Evolutionary conservation across 2,329 filamentous ascomycete genomes (phyloP), one percentile per base, ranked within the genome.

Genomic region (Epichloe uncinata): DNA sequence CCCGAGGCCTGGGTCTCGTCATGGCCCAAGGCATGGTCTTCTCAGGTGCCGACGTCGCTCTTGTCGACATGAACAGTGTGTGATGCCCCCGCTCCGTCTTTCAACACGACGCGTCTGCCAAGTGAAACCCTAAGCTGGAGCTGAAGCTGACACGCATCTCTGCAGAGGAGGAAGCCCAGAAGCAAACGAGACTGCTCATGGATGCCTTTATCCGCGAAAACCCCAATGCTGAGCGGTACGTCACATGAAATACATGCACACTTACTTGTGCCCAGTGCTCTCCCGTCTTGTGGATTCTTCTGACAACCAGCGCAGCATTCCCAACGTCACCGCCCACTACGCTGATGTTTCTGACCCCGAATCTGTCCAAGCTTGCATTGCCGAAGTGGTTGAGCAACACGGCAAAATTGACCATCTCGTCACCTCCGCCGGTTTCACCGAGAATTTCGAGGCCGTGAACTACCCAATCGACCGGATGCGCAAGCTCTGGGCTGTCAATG

Each of bases 391-490:
- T 37, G 54, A 60, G 45, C 57, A 61, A 30, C 90, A 95, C 64
- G 83, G 84, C 67, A 84, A 85, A 66, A 88, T 96, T 58, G 89
- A 95, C 69, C 84, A 87, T 68, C 78, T 97, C 26, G 90, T 97
- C 60, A 96, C 91, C 26, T 94, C 88, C n/a, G 91, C 91, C 46
- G 91, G 91, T 43, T 95, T 97, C 71, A 93, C 87, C 13, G 91
- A 96, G 73, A 96, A 96, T 73, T 94, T 89, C 62, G 85, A 94
- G 60, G 91, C 91, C 44, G 85, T 90, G 60, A 82, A 83, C 57
- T 97, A 97, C 70, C 90, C 90, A 1, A 81, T 90, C 58, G 88
- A 95, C 58, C 85, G 90, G 56, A 84, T 96, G 68, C 82, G 90
- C 68, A 94, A 95, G 73, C 81, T 97, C 15, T 96, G 88, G 88